Evolutionary conservation across 1,284 basidiomycete species (phyloP).

Genomic region (Lignosus rhinocerotis): DNA sequence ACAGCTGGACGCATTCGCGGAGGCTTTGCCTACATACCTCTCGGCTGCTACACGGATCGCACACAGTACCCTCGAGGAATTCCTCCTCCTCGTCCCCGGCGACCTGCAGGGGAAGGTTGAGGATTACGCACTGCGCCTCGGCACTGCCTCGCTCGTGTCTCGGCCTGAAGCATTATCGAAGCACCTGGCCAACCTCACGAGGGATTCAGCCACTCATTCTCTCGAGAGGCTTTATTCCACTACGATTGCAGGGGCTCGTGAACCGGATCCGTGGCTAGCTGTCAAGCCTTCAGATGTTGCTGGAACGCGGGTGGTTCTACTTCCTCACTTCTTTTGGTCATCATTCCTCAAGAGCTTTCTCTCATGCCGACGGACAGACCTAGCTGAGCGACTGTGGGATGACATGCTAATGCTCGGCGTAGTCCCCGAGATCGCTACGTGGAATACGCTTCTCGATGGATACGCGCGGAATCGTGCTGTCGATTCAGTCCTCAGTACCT

Average conservation of each 20-base stretch:
- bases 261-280: slow-evolving; percentile 47
- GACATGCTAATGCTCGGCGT: slow-evolving; percentile 55
- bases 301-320: slow-evolving; percentile 41
- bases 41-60: slow-evolving; percentile 40
- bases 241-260: slow-evolving; percentile 51
- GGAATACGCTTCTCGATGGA: slow-evolving; percentile 67
- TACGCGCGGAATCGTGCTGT: slow-evolving; percentile 50
- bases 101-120: slow-evolving; percentile 40
- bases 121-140: slow-evolving; percentile 47
- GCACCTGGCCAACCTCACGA: slow-evolving; percentile 48
- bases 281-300: slow-evolving; percentile 38
- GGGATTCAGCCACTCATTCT: slow-evolving; percentile 29
- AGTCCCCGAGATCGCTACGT: slow-evolving; percentile 50
- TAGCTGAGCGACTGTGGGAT: slow-evolving; percentile 63
- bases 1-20: slow-evolving; percentile 51
- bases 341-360: slow-evolving; percentile 65
- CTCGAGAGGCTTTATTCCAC: slow-evolving; percentile 50
- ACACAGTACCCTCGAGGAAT: slow-evolving; percentile 34
- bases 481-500: slow-evolving; percentile 51
- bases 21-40: slow-evolving; percentile 48
- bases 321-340: slow-evolving; percentile 60
- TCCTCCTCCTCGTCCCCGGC: slow-evolving; percentile 35
- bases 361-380: slow-evolving; percentile 48
- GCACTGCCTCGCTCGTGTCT: slow-evolving; percentile 50
- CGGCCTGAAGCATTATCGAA: slow-evolving; percentile 49